Evolutionary conservation across 495 filamentous ascomycete genomes (phyloP), one percentile per base, ranked within the genome.

Genomic region (Hypoxylon subgilvum): DNA sequence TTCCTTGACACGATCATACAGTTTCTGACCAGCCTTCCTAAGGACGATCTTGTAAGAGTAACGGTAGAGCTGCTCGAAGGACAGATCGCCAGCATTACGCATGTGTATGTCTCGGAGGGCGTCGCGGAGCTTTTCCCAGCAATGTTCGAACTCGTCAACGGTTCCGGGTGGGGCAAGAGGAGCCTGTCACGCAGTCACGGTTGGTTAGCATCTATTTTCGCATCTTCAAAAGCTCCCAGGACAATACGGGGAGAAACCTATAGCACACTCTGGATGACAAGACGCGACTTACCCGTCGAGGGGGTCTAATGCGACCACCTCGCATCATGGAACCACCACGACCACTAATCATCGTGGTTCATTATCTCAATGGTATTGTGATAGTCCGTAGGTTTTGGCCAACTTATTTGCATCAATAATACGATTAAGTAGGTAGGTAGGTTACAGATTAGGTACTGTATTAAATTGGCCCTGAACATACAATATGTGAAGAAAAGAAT

Each of bases 41-140:
- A 96, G 73, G 0, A 97, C 92, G n/a, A 97, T 88, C 71, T 90
- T 89, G 72, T 99, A 99, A n/a, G 90, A 90, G 41, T 89, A 90
- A 30, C 95, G 90, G 74, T 99, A 99, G 0, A 97, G 83, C 53
- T 93, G 87, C 73, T 99, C 95, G 74, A 96, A 99, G 1, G 93
- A 96, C 2, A 99, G 82, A 2, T 79, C 73, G 8, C 92, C 96
- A 47, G 91, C 91, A 70, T 97, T 92, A 70, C 95, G 93, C 13
- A 83, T 90, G 72, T 97, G 91, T 31, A 99, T 97, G 65, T 95
- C 88, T 44, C 70, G 78, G 18, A 97, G 79, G 6, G 94, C 90
- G 3, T 83, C 77, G 0, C 83, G 77, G 1, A 99, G 81, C 8
- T 84, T 80, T 0, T 76, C 74, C 95, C 95, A 99, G 44, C 85